Evolutionary conservation across 768 basidiomycete genomes (phyloP).

Genomic region (Hygrocybe coccinea): DNA sequence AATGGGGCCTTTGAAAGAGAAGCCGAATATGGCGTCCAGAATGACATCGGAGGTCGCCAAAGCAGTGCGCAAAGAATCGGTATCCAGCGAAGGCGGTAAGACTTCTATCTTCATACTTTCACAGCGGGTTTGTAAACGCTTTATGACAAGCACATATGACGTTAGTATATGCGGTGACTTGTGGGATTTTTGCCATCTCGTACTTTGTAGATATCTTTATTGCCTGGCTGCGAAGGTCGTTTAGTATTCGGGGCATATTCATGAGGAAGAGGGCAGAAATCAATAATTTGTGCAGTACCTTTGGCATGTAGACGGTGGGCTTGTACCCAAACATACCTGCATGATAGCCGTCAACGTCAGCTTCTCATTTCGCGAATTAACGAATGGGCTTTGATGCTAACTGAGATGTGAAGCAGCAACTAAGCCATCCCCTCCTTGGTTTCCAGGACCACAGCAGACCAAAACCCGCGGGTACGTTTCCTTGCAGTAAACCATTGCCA

Average conservation of each 20-base stretch:
- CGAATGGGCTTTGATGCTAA: conserved; percentile 29
- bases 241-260: background rate
- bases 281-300: conserved; percentile 43
- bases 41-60: conserved; percentile 70
- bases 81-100: conserved; percentile 47
- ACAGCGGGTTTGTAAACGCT: conserved; percentile 85
- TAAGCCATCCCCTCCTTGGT: conserved; percentile 95
- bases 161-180: background rate
- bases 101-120: conserved; percentile 82
- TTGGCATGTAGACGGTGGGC: conserved; percentile 90
- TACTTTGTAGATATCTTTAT: conserved; percentile 90
- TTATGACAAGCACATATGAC: too few species aligned
- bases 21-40: conserved; percentile 95
- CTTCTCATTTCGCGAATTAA: background rate
- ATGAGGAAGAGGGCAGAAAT: background rate
- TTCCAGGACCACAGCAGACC: conserved; percentile 97
- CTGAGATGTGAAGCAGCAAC: conserved; percentile 94
- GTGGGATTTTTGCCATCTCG: background rate
- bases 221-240: conserved; percentile 63
- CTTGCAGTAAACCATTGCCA: conserved; percentile 71
- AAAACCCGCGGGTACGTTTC: conserved; percentile 71
- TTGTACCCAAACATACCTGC: conserved; percentile 88
- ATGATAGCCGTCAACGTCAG: conserved; percentile 1
- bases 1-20: conserved; percentile 91
- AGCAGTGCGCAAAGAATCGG: conserved; percentile 43